Percentiles rank a stretch among this genome's conserved stretches.
These are phyloP conservation scores for Xylariaceae sp. DNA, from an alignment of 2,329 filamentous ascomycete species.

Conservation along the genomic window DNA sequence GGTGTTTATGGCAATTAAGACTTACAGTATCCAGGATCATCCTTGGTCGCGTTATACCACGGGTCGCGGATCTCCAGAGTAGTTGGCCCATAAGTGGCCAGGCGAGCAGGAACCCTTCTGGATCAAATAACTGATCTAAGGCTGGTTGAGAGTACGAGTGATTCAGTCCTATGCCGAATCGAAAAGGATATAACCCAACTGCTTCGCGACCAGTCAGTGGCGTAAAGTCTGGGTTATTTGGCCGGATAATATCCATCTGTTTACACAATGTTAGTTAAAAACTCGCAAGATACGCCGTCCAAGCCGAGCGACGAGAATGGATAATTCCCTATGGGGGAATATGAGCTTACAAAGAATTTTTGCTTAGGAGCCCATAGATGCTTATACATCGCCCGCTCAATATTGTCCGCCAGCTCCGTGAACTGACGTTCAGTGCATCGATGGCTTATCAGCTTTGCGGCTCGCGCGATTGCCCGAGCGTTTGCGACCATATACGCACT, in stretches of 20 bases:
- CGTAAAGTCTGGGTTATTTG: constrained; percentile 33
- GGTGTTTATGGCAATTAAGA: background rate
- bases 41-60: constrained; percentile 35
- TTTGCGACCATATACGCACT: constrained; percentile 39
- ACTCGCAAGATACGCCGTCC: too few relatives aligned
- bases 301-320: background rate
- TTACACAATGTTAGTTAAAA: too few relatives aligned
- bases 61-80: constrained; percentile 39
- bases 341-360: constrained; percentile 33
- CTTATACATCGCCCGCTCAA: constrained; percentile 33
- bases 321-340: background rate
- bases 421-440: constrained; percentile 28
- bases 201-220: constrained; percentile 36
- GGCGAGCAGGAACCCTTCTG: constrained; percentile 35
- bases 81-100: constrained; percentile 37
- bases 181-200: constrained; percentile 40
- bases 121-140: constrained; percentile 33
- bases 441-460: constrained; percentile 34
- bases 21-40: constrained; percentile 26
- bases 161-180: constrained; percentile 37
- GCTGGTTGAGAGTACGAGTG: constrained; percentile 28
- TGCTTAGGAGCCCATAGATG: constrained; percentile 36
- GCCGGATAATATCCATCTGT: constrained; percentile 28
- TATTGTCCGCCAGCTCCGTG: constrained; percentile 28
- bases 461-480: constrained; percentile 36